Conservation (phyloP, 1,139 yeast genomes). For the Blastobotrys petasosporus region DNA sequence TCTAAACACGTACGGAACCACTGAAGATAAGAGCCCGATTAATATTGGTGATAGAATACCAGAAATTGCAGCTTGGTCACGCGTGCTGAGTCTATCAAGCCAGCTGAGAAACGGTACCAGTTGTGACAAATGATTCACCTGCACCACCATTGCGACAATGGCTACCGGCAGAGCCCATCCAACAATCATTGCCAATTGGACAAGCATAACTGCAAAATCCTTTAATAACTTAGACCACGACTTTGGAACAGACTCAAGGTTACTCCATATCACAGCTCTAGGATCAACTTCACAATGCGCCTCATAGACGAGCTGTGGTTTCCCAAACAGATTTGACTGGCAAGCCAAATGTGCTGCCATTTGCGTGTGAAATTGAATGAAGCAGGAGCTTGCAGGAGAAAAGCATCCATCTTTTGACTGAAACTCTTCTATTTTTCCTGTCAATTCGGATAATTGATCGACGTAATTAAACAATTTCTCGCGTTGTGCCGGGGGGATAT, state of each 20-base stretch:
- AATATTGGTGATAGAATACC: slow-evolving; percentile 67
- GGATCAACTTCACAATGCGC: slow-evolving; percentile 24
- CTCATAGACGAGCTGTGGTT: not conserved
- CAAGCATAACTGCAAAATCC: slow-evolving; percentile 46
- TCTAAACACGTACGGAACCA: slow-evolving; percentile 68
- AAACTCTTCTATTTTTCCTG: no score
- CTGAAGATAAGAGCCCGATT: slow-evolving; percentile 59
- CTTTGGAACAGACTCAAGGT: slow-evolving; percentile 15
- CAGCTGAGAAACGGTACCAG: slow-evolving; percentile 60
- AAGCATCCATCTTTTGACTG: no score
- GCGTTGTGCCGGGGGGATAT: no score
- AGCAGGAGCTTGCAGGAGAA: slow-evolving; percentile 23
- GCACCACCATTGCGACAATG: slow-evolving; percentile 73
- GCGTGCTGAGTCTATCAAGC: slow-evolving; percentile 55
- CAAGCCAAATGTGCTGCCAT: slow-evolving; percentile 31
- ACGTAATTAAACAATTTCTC: no score
- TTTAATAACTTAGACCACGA: not conserved
- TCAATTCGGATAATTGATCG: no score
- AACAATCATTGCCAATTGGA: slow-evolving; percentile 51
- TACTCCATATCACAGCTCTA: slow-evolving; percentile 29
- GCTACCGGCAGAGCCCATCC: slow-evolving; percentile 89
- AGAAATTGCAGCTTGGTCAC: slow-evolving; percentile 61
- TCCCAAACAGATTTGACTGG: slow-evolving; percentile 23
- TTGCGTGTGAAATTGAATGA: slow-evolving; percentile 30
- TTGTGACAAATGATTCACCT: slow-evolving; percentile 55